Base-by-base conservation (phyloP, 257 asterid species). In the Fraxinus anomala region DNA sequence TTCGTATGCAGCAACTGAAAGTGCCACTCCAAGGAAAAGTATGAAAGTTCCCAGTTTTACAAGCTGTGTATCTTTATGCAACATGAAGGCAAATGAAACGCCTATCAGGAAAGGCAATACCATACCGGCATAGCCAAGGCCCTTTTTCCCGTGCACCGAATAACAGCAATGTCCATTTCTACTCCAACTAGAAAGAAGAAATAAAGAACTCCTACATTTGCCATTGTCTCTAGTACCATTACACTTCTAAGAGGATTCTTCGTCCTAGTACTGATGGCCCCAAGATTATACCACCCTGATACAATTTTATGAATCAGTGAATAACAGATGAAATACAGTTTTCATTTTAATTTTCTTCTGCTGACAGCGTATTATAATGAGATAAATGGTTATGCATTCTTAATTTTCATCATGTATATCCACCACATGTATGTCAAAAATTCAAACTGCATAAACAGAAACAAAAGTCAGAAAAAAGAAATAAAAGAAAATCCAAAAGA, bases 221-320 rank as follows among this genome's bases (percentile, higher is more conserved):
- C 99, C 96, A 93, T 93, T 17, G 98, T 96, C 75, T 93, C 97
- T 0, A 96, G 91, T n/a, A 96, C 94, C 98, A 96, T 89, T 24
- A 96, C 97, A 81, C 99, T 93, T 82, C 98, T 82, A 1, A 92
- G 86, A 28, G 99, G 99, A 47, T 1, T 79, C 84, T 88, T 73
- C 88, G 81, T 68, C 99, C 98, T 17, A 93, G 74, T 0, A 93
- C 91, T 2, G 99, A 96, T 61, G 99, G 99, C 3, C 99, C 99
- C 79, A 96, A 75, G 73, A 96, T 83, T 68, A 93, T 79, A 1
- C 99, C 98, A 36, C 99, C 99, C 99, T 93, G 86, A 66, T 36
- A 31, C 4, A 70, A 76, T 51, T 23, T 39, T 19, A 63, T 19
- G 3, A 5, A 30, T 59, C 12, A 66, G 16, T 24, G 9, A 24